A percentile compares a stretch with the other conserved stretches of the same genome.
Conservation (phyloP, 2,329 filamentous ascomycete genomes). For the Knoxdaviesia capensis region DNA sequence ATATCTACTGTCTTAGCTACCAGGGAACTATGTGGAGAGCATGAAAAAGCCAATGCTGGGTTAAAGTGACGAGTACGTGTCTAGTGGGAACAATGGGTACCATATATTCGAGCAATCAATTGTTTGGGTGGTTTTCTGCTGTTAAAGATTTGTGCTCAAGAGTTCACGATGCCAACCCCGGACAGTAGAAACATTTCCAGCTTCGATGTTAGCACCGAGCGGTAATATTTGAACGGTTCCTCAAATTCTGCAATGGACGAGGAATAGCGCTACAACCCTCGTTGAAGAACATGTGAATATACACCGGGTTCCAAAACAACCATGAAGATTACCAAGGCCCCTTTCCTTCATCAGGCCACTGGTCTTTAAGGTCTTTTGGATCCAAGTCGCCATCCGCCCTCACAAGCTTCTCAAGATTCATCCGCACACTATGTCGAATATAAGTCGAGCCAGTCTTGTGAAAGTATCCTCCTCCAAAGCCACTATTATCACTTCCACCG, state of each 20-base stretch:
- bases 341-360: constrained; percentile 4
- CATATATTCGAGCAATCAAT: too few species aligned
- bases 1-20: too few species aligned
- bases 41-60: too few species aligned
- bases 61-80: too few species aligned
- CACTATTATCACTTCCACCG: constrained; percentile 3
- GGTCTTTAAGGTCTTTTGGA: constrained; percentile 1
- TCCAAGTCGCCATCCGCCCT: neutral
- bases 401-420: constrained; percentile 1
- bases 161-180: too few species aligned
- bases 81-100: too few species aligned
- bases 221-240: neutral
- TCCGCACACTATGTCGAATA: constrained; percentile 2
- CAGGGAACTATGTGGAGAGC: too few species aligned
- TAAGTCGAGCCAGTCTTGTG: constrained; percentile 2
- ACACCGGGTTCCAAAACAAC: too few species aligned
- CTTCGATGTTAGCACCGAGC: too few species aligned
- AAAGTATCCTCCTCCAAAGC: constrained; percentile 3
- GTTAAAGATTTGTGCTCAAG: neutral
- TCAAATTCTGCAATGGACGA: neutral
- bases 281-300: too few species aligned
- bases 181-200: too few species aligned
- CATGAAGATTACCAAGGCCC: constrained; percentile 1
- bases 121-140: neutral
- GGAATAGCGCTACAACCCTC: too few species aligned